These are phyloP conservation scores for Phallus indusiatus DNA, from an alignment of 768 basidiomycete species.

Conservation along the genomic window DNA sequence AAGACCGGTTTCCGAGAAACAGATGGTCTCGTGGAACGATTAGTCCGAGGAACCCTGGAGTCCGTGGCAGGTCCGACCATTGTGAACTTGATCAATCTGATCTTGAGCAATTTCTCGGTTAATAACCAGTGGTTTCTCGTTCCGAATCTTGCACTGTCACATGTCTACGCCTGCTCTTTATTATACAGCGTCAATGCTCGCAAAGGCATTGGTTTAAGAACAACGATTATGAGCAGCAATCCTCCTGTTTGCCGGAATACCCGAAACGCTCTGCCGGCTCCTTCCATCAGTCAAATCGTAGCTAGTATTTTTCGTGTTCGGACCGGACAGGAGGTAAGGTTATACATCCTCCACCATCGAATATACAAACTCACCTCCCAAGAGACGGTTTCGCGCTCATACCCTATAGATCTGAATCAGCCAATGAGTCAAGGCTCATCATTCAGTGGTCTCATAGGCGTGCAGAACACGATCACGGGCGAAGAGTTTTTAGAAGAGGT, in stretches of 20 bases:
- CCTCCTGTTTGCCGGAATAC: background rate
- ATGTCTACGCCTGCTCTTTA: background rate
- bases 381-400: background rate
- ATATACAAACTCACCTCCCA: background rate
- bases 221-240: background rate
- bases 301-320: background rate
- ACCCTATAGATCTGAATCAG: too few species aligned
- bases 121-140: background rate
- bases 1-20: background rate
- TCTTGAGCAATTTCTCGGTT: background rate
- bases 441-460: too few species aligned
- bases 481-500: too few species aligned
- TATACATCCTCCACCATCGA: background rate
- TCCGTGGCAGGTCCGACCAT: slow-evolving; percentile 1
- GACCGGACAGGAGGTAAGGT: background rate
- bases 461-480: too few species aligned
- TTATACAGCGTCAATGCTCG: slow-evolving; percentile 1
- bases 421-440: too few species aligned
- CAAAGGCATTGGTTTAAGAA: background rate
- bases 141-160: background rate
- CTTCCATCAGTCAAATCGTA: background rate
- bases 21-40: background rate
- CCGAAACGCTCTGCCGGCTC: background rate
- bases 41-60: background rate
- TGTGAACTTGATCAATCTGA: slow-evolving; percentile 1